Evolutionary conservation across 2,329 filamentous ascomycete species (phyloP).

Genomic region (Lachnellula hyalina): DNA sequence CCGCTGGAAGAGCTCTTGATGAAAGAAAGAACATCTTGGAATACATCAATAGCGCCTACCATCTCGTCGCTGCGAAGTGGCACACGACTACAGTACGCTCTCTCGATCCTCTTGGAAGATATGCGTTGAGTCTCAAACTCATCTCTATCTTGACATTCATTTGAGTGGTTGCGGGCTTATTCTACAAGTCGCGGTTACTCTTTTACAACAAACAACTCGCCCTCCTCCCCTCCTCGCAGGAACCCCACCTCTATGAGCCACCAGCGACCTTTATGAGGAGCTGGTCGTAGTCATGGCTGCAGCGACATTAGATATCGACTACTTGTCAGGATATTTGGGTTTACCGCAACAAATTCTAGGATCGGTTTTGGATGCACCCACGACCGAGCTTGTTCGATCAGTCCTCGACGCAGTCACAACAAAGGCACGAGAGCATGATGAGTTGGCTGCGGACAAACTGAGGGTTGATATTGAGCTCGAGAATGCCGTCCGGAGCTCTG

Average conservation of each 20-base stretch:
- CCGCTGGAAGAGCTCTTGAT: too few relatives aligned
- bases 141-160: background rate
- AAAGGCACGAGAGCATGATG: conserved; percentile 79
- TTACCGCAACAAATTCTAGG: conserved; percentile 60
- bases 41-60: background rate
- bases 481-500: conserved; percentile 76
- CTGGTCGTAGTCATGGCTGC: conserved; percentile 47
- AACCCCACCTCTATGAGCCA: conserved; percentile 1
- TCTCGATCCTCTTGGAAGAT: background rate
- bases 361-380: conserved; percentile 61
- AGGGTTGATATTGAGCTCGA: conserved; percentile 89
- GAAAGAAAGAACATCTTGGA: too few relatives aligned
- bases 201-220: background rate
- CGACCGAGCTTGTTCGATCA: conserved; percentile 68
- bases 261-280: conserved; percentile 20
- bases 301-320: conserved; percentile 61
- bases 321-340: conserved; percentile 66
- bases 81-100: background rate
- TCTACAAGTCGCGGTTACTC: background rate
- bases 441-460: conserved; percentile 80
- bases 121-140: conserved; percentile 1
- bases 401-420: conserved; percentile 69
- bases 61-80: background rate
- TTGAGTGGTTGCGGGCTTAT: background rate
- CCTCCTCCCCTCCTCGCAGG: background rate